Conservation (phyloP, 1,284 basidiomycete genomes). For the Agroathelia rolfsii region DNA sequence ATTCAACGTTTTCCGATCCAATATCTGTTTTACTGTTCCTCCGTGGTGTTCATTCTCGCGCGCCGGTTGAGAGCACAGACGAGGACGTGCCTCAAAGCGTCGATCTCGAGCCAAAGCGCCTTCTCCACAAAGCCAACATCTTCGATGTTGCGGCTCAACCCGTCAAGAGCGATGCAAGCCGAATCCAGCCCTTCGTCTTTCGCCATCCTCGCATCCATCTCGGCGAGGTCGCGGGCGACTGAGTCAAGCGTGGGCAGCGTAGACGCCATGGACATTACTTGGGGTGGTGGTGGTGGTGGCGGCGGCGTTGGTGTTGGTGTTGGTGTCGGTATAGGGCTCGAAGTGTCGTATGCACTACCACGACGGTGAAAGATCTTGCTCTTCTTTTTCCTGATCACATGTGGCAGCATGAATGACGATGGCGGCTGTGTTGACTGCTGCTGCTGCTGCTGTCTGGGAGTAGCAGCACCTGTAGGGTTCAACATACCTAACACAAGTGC, state of each 20-base stretch:
- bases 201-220: constrained; percentile 9
- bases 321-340: not conserved
- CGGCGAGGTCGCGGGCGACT: constrained; percentile 20
- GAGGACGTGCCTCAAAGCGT: constrained; percentile 18
- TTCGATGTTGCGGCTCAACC: constrained; percentile 24
- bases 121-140: constrained; percentile 24
- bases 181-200: constrained; percentile 14
- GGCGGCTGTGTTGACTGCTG: not conserved
- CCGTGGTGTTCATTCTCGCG: no score
- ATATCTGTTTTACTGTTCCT: no score
- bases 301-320: not conserved
- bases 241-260: constrained; percentile 12
- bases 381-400: not conserved
- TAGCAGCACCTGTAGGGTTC: no score
- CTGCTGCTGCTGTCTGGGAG: not conserved
- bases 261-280: not conserved
- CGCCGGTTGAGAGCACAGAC: constrained; percentile 15
- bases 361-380: not conserved
- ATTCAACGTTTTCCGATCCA: no score
- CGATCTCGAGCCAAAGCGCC: constrained; percentile 24
- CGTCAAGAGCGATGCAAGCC: constrained; percentile 17
- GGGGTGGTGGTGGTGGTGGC: no score
- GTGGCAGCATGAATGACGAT: not conserved
- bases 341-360: not conserved
- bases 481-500: no score